Evolutionary conservation across 768 basidiomycete species (phyloP).

Genomic region (Lentinula guzmanii): DNA sequence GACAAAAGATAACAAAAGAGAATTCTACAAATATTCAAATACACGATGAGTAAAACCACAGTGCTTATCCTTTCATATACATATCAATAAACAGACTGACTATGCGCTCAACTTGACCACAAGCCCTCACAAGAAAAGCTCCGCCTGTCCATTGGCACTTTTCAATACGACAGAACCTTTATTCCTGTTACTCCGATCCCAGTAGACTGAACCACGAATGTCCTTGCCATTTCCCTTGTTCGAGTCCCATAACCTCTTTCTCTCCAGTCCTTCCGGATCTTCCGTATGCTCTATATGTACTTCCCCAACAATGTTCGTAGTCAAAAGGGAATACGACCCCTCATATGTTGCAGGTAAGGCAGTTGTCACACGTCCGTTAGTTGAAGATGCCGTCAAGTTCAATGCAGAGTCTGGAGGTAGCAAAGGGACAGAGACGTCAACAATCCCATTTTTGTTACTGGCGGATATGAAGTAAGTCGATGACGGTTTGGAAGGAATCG

Average conservation of each 20-base stretch:
- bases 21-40: too few relatives aligned
- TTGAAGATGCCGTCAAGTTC: neutral
- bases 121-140: neutral
- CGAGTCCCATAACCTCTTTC: neutral
- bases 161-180: neutral
- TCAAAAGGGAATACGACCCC: neutral
- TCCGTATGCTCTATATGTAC: neutral
- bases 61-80: neutral
- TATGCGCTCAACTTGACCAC: too few relatives aligned
- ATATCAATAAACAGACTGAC: neutral
- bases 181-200: neutral
- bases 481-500: constrained; percentile 22
- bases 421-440: constrained; percentile 22
- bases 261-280: neutral
- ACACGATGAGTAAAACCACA: too few relatives aligned
- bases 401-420: constrained; percentile 29
- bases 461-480: constrained; percentile 10
- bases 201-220: neutral
- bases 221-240: neutral
- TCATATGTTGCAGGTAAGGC: neutral
- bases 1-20: too few relatives aligned
- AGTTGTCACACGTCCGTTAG: neutral
- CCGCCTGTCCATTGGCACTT: neutral
- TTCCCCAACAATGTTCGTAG: neutral
- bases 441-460: constrained; percentile 28